phyloP scores from a whole-genome alignment of 129 eudicot species.

The Gnaphalium uliginosum region DNA sequence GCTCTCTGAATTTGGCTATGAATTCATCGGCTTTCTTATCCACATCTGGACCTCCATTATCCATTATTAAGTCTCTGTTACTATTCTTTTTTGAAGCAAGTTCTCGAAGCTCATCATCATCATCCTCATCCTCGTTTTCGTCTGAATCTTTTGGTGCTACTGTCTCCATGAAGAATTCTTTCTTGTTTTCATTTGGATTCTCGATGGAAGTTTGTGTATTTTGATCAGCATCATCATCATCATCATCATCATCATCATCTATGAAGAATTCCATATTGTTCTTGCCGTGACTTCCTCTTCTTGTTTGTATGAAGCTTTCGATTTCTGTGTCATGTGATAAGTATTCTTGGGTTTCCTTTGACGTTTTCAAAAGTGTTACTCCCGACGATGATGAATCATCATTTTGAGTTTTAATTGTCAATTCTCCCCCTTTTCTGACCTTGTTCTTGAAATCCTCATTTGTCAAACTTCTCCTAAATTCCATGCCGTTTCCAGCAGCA shows the following conservation, averaged over 20 bases:
- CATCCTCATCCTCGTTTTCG: slow-evolving; percentile 14
- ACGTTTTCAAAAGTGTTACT: slow-evolving; percentile 37
- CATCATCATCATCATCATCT: slow-evolving; percentile 3
- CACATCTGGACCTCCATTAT: slow-evolving; percentile 61
- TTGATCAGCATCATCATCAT: neutral
- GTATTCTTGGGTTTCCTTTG: slow-evolving; percentile 25
- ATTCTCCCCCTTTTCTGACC: slow-evolving; percentile 21
- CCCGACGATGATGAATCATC: slow-evolving; percentile 17
- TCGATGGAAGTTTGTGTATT: slow-evolving; percentile 23
- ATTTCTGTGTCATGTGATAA: slow-evolving; percentile 28
- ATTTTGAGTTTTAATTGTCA: slow-evolving; percentile 7
- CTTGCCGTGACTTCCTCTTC: slow-evolving; percentile 26
- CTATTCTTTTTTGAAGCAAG: slow-evolving; percentile 26
- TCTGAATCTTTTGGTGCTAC: slow-evolving; percentile 43
- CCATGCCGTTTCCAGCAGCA: slow-evolving; percentile 26
- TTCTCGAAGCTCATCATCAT: slow-evolving; percentile 46
- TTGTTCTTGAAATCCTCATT: slow-evolving; percentile 29
- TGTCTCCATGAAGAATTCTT: slow-evolving; percentile 35
- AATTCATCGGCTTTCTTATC: slow-evolving; percentile 97
- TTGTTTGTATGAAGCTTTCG: slow-evolving; percentile 35
- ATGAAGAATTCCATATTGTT: neutral
- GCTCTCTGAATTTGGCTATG: slow-evolving; percentile 95
- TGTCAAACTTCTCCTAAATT: slow-evolving; percentile 41
- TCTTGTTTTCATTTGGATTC: slow-evolving; percentile 23
- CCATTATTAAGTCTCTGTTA: neutral